Percentiles rank a stretch among this genome's conserved stretches.
phyloP scores from a whole-genome alignment of 768 basidiomycete genomes.

The Tulasnella sp. region DNA sequence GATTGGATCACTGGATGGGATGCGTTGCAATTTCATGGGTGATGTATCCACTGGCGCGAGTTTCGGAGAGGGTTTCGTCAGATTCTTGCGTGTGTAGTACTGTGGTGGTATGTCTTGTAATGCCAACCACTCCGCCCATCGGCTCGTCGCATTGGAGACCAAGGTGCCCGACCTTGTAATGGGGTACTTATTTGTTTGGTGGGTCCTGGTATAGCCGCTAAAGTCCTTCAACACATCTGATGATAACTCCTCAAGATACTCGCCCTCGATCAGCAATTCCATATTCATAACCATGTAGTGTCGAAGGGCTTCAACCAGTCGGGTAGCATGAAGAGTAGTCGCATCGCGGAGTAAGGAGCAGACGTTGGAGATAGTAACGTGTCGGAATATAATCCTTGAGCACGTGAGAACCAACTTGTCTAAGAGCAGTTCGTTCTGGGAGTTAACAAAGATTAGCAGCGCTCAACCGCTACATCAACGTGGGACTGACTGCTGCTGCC shows the following conservation, averaged over 20 bases:
- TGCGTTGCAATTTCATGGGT: constrained; percentile 15
- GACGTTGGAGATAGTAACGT: constrained; percentile 63
- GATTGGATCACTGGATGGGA: constrained; percentile 22
- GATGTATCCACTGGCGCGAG: constrained; percentile 27
- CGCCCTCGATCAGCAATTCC: constrained; percentile 75
- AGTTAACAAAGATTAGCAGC: not conserved
- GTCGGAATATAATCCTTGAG: constrained; percentile 58
- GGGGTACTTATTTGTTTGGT: constrained; percentile 59
- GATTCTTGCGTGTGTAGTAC: constrained; percentile 25
- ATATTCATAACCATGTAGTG: constrained; percentile 73
- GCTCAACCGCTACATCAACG: not conserved
- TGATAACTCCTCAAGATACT: constrained; percentile 68
- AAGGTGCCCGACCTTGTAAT: constrained; percentile 49
- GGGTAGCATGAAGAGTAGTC: constrained; percentile 57
- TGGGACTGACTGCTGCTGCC: constrained; percentile 58
- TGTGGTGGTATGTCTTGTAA: constrained; percentile 56
- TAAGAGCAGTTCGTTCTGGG: constrained; percentile 78
- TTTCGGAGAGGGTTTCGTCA: constrained; percentile 23
- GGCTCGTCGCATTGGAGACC: constrained; percentile 44
- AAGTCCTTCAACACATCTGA: constrained; percentile 57
- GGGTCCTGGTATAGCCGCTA: constrained; percentile 40
- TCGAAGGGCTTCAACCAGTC: constrained; percentile 60
- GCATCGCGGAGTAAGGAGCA: constrained; percentile 76
- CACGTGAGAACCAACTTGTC: constrained; percentile 76
- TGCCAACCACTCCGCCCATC: constrained; percentile 60